Evolutionary conservation across 2,329 filamentous ascomycete genomes (phyloP).

Genomic region (Trichophyton equinum): DNA sequence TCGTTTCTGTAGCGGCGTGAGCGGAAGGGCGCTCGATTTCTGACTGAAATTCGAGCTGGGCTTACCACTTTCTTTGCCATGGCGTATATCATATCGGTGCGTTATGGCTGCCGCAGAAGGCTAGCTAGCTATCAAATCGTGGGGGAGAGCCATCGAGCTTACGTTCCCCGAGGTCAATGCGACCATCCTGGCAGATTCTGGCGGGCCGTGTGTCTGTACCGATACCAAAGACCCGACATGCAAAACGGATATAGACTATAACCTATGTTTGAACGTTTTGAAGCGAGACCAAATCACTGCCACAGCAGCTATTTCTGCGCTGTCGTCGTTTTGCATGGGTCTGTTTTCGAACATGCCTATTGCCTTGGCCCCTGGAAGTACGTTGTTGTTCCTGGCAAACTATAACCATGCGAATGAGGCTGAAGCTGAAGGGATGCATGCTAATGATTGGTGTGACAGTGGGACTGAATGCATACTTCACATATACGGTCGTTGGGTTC

Average conservation of each 20-base stretch:
- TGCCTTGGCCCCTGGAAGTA: conserved; percentile 55
- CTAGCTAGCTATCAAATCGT: no score
- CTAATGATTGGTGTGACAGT: conserved; percentile 32
- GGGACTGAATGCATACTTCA: conserved; percentile 79
- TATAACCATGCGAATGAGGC: neutral
- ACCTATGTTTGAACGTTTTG: conserved; percentile 41
- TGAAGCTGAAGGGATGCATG: no score
- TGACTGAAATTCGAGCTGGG: conserved; percentile 73
- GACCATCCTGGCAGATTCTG: conserved; percentile 57
- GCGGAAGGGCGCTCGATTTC: conserved; percentile 63
- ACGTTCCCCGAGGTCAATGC: conserved; percentile 40
- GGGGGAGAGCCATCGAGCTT: neutral
- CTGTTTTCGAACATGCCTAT: conserved; percentile 70
- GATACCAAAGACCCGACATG: conserved; percentile 37
- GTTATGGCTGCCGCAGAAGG: conserved; percentile 29
- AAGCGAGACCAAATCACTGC: conserved; percentile 73
- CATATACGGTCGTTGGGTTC: conserved; percentile 66
- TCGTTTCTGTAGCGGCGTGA: conserved; percentile 44
- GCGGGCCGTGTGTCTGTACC: conserved; percentile 65
- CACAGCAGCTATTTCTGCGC: conserved; percentile 67
- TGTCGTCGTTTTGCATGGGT: conserved; percentile 75
- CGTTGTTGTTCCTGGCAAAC: neutral
- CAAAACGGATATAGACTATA: conserved; percentile 35
- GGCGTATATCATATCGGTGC: conserved; percentile 67
- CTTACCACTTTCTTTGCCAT: conserved; percentile 69